phyloP scores from a whole-genome alignment of 225 moss, liverwort and hornwort genomes.

The Bryoerythrophyllum caledonicum region DNA sequence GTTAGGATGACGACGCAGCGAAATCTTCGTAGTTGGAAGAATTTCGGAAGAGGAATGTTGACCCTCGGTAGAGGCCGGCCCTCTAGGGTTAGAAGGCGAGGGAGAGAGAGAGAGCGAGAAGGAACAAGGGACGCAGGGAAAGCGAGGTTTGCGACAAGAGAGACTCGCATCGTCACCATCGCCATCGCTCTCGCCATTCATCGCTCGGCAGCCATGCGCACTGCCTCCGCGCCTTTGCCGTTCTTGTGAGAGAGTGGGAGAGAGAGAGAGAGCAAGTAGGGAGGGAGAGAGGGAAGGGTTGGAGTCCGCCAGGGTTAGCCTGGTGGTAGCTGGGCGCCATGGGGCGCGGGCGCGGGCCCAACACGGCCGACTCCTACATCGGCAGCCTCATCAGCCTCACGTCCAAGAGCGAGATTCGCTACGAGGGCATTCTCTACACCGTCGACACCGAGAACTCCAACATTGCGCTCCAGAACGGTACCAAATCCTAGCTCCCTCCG shows the following conservation, averaged over 20 bases:
- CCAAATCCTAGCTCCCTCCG: not conserved
- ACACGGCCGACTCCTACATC: constrained; percentile 97
- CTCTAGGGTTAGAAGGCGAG: not conserved
- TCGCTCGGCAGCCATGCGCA: constrained; percentile 3
- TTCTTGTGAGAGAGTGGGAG: not conserved
- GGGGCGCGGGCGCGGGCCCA: constrained; percentile 76
- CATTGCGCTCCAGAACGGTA: constrained; percentile 96
- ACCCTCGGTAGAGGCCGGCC: not conserved
- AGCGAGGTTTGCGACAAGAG: not conserved
- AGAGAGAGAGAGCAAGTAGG: not conserved
- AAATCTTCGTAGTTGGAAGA: not conserved
- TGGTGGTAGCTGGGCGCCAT: constrained; percentile 18
- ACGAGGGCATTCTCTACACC: constrained; percentile 90
- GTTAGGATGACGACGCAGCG: not conserved
- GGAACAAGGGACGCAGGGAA: not conserved
- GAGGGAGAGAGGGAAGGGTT: not conserved
- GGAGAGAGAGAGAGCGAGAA: not conserved
- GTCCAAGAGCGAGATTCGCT: constrained; percentile 99
- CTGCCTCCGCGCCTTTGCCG: not conserved
- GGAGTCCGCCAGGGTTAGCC: not conserved
- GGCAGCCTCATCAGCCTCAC: constrained; percentile 99
- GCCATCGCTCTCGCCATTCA: not conserved
- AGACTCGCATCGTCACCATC: not conserved
- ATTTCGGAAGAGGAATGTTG: not conserved
- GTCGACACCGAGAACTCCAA: constrained; percentile 99